Conservation (phyloP, 2,329 filamentous ascomycete genomes). For the Tolypocladium paradoxum region DNA sequence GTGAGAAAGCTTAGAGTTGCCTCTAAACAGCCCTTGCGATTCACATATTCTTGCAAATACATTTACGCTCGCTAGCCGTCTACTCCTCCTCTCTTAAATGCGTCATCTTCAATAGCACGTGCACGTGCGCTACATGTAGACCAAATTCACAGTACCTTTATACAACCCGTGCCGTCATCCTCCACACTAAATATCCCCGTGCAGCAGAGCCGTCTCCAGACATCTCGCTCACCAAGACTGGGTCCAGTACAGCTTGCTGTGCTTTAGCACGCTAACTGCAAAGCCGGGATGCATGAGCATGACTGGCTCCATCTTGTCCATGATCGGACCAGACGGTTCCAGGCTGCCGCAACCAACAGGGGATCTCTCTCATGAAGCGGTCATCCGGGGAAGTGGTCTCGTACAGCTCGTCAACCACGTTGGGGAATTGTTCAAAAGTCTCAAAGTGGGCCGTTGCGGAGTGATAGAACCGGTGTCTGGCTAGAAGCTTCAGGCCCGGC, state of each 20-base stretch:
- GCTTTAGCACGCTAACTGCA: conserved; percentile 7
- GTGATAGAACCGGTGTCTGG: conserved; percentile 18
- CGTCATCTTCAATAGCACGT: no score
- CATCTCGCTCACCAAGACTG: no score
- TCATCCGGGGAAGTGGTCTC: conserved; percentile 7
- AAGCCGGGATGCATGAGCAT: conserved; percentile 13
- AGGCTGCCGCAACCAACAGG: conserved; percentile 6
- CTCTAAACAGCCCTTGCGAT: not conserved
- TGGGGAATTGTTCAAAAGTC: conserved; percentile 8
- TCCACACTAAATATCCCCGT: no score
- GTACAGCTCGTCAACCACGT: conserved; percentile 15
- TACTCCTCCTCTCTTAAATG: not conserved
- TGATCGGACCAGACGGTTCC: not conserved
- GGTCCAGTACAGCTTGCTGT: no score
- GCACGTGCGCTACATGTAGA: no score
- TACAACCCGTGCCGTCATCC: no score
- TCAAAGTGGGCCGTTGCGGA: conserved; percentile 5
- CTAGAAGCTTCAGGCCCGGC: conserved; percentile 16
- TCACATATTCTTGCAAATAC: not conserved
- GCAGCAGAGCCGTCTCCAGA: no score
- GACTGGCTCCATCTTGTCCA: conserved; percentile 6
- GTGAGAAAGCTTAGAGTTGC: not conserved
- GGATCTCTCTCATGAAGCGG: conserved; percentile 9
- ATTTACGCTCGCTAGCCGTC: no score
- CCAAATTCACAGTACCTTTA: no score